Evolutionary conservation across 306 rosid genomes (phyloP), one percentile per base, ranked within the genome.

Genomic region (Hippophae tibetana): DNA sequence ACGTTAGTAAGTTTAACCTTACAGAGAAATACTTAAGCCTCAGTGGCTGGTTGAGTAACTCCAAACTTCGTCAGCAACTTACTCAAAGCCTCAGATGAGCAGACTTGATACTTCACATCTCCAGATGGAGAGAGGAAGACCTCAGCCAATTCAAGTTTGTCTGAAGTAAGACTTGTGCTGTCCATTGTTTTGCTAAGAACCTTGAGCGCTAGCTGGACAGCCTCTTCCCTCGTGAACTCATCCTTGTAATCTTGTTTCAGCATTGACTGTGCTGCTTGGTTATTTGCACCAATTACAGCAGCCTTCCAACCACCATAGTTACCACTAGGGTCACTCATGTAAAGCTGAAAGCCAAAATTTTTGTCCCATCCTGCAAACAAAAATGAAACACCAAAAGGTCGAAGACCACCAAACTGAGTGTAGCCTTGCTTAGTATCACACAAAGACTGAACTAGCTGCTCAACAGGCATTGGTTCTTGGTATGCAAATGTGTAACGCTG

Each of bases 111-210:
- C 64, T 71, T 76, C 26, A 76, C 81, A 40, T 58, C 59, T 38
- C 81, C 77, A 7, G 81, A 48, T 23, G 81, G 74, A 6, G 69
- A 76, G 52, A 63, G 64, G 61, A 63, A 71, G 31, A 76, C 68
- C 71, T 71, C 81, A 40, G 77, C 71, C 53, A 76, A 64, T 58
- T 76, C 81, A 49, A 76, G 81, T 65, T 76, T 76, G 42, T 76
- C 77, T 10, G 77, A 72, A 68, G 74, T 71, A 10, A 76, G 68
- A 63, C 77, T 76, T 13, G 81, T 76, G 77, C 81, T 76, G 54
- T 76, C 81, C 81, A 71, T 76, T 18, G 81, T 71, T 63, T 76
- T 76, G 53, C 81, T 76, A 43, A 76, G 70, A 63, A 71, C 81
- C 77, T 76, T 76, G 49, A 76, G 68, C 47, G 77, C 77, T 43